Conservation (phyloP, 1,284 basidiomycete genomes). For the Schizopora paradoxa region DNA sequence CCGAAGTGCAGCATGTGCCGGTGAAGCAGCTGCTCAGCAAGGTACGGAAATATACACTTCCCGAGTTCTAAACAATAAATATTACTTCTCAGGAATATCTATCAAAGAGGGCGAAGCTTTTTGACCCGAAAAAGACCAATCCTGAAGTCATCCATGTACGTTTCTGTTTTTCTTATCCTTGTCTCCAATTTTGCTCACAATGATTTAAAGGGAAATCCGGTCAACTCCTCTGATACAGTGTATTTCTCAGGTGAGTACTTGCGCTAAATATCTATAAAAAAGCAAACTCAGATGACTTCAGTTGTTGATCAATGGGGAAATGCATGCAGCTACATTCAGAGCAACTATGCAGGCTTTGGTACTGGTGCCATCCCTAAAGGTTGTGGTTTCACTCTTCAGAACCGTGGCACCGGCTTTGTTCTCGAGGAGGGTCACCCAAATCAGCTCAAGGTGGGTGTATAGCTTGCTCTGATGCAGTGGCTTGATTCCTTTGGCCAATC, state of each 20-base stretch:
- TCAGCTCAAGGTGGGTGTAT: conserved; percentile 46
- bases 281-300: conserved; percentile 24
- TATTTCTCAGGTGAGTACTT: conserved; percentile 76
- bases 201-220: conserved; percentile 63
- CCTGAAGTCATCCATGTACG: conserved; percentile 63
- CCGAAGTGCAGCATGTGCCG: conserved; percentile 67
- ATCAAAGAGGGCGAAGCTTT: conserved; percentile 69
- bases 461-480: background rate
- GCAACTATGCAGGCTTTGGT: conserved; percentile 83
- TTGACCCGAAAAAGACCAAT: conserved; percentile 65
- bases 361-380: conserved; percentile 85
- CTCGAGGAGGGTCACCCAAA: conserved; percentile 83
- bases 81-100: conserved; percentile 64
- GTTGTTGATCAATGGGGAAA: conserved; percentile 89
- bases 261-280: conserved; percentile 1
- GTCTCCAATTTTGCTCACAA: conserved; percentile 8
- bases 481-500: background rate
- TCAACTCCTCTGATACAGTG: conserved; percentile 85
- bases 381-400: conserved; percentile 95
- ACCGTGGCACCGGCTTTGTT: conserved; percentile 83
- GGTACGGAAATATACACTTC: conserved; percentile 33
- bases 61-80: background rate
- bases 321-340: conserved; percentile 92
- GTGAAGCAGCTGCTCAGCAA: conserved; percentile 76
- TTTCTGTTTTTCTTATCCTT: conserved; percentile 10